Evolutionary conservation across 1,139 yeast genomes (phyloP).

Genomic region (Yamadazyma pseudoaaseri): DNA sequence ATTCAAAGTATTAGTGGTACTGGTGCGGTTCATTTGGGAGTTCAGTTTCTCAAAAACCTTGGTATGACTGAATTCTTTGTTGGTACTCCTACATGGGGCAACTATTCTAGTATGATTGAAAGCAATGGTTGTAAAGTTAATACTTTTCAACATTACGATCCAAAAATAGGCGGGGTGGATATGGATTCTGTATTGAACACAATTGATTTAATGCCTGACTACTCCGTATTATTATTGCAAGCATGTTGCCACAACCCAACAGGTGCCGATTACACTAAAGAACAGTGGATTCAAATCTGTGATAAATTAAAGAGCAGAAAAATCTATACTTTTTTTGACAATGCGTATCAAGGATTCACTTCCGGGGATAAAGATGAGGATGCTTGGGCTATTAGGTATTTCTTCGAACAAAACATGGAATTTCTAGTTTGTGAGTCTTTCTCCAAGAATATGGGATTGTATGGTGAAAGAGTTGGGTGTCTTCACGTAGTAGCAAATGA

Average conservation of each 20-base stretch:
- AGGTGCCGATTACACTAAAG: constrained; percentile 81
- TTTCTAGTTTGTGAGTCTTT: constrained; percentile 43
- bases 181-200: constrained; percentile 26
- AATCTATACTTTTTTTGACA: constrained; percentile 77
- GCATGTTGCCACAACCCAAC: constrained; percentile 98
- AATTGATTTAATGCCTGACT: constrained; percentile 27
- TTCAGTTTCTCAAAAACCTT: constrained; percentile 25
- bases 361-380: constrained; percentile 43
- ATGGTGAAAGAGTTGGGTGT: constrained; percentile 45
- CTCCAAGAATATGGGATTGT: constrained; percentile 47
- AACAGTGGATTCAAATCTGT: constrained; percentile 76
- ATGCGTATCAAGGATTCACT: constrained; percentile 94
- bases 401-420: constrained; percentile 23
- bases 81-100: constrained; percentile 44
- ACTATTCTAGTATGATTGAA: constrained; percentile 38
- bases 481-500: constrained; percentile 37
- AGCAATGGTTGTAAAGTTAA: constrained; percentile 27
- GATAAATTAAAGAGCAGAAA: constrained; percentile 54
- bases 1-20: constrained; percentile 47
- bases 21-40: constrained; percentile 43
- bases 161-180: constrained; percentile 26
- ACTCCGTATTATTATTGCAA: constrained; percentile 59
- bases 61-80: constrained; percentile 32
- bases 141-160: constrained; percentile 34
- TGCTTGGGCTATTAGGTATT: constrained; percentile 28